phyloP scores from a whole-genome alignment of 306 rosid species.

The Benincasa hispida region DNA sequence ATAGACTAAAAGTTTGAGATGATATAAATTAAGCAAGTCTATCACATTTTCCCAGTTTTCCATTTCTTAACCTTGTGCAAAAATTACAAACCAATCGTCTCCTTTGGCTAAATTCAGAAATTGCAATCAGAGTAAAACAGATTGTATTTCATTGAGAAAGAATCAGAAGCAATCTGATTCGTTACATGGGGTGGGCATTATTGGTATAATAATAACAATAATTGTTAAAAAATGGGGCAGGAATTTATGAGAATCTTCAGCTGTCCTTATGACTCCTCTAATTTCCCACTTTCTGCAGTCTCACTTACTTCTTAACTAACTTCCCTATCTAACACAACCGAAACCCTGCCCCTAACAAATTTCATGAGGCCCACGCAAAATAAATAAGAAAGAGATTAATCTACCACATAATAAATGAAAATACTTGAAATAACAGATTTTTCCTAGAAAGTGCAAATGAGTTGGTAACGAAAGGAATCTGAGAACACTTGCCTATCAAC shows the following conservation, averaged over 20 bases:
- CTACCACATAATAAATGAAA: background rate
- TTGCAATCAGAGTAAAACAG: background rate
- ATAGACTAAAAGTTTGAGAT: background rate
- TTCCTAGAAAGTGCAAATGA: background rate
- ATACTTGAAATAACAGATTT: background rate
- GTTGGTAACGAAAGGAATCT: background rate
- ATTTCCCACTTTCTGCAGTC: background rate
- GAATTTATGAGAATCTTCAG: background rate
- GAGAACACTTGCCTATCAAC: constrained; percentile 47
- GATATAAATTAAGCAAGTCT: background rate
- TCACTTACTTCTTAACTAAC: background rate
- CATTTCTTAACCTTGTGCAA: background rate
- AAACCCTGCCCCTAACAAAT: background rate
- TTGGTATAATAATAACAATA: no score
- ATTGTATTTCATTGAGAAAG: background rate
- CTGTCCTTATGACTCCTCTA: background rate
- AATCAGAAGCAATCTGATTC: background rate
- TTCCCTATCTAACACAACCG: background rate
- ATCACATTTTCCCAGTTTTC: background rate
- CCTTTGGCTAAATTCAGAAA: background rate
- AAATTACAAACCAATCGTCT: background rate
- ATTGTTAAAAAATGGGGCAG: background rate
- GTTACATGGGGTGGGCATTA: background rate
- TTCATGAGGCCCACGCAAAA: background rate
- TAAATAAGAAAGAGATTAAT: no score